phyloP scores from a whole-genome alignment of 176 grass and related monocot species.

The Rhipidocladum racemiflorum region DNA sequence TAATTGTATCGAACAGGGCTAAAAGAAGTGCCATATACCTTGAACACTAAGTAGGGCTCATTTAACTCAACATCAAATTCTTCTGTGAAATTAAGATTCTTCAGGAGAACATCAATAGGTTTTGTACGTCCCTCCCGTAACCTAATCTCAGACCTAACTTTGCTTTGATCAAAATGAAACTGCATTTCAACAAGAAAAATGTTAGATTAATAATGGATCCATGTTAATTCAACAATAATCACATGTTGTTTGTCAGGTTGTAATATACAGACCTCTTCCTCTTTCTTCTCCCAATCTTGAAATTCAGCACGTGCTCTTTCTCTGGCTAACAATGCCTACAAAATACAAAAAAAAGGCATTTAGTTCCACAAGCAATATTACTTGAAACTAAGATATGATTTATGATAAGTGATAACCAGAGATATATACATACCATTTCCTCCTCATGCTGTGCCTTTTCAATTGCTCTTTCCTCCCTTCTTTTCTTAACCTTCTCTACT shows the following conservation, averaged over 20 bases:
- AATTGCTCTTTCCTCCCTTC: constrained; percentile 94
- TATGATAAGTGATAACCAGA: constrained; percentile 7
- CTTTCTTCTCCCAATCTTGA: constrained; percentile 99
- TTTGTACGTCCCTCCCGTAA: constrained; percentile 89
- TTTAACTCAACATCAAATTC: constrained; percentile 92
- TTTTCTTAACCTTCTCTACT: constrained; percentile 99
- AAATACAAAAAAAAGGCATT: constrained; percentile 35
- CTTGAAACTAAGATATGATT: constrained; percentile 15
- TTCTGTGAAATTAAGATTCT: constrained; percentile 76
- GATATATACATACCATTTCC: constrained; percentile 67
- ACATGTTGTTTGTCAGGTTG: constrained; percentile 2
- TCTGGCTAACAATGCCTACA: constrained; percentile 76
- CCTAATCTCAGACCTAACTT: constrained; percentile 92
- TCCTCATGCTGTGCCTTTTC: constrained; percentile 98
- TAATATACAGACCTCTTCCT: constrained; percentile 78
- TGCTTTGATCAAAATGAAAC: constrained; percentile 99
- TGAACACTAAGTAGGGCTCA: constrained; percentile 95
- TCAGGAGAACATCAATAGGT: constrained; percentile 93
- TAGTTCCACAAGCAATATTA: constrained; percentile 13
- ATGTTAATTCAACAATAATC: constrained; percentile 13
- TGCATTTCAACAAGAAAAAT: constrained; percentile 37
- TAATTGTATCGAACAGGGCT: not conserved
- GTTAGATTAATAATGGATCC: constrained; percentile 19
- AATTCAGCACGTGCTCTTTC: constrained; percentile 92
- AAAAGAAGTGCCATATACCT: constrained; percentile 46